Evolutionary conservation across 805 yeast species (phyloP), one percentile per base, ranked within the genome.

Genomic region (Teunomyces atbi): DNA sequence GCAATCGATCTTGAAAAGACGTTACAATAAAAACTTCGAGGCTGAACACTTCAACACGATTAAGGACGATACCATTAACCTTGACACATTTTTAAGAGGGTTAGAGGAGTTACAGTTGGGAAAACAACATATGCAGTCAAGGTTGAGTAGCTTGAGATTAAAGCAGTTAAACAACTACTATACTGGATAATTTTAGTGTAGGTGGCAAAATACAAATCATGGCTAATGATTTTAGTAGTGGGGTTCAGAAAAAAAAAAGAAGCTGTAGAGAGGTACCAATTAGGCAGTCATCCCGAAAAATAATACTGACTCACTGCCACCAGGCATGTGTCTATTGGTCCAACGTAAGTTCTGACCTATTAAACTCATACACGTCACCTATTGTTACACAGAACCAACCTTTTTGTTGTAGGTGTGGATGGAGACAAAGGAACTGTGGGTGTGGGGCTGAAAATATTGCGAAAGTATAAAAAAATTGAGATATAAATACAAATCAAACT

Each of bases 1-100:
- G 42, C 43, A 32, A 21, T 61, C 71, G 7, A 66, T 66, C 16
- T 49, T 66, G 27, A 64, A 62, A 44, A 61, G 52, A 38, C 59
- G 55, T 45, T 41, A 49, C 3, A 66, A 66, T 33, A 30, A 37
- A 7, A 66, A 66, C 41, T 62, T 45, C 38, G 57, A 54, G 12
- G 32, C 44, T 18, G 71, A 66, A 41, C 40, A 13, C 13, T 10
- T 19, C 3, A 38, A 43, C 21, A 37, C 34, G 1, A 16, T 38
- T n/a, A 26, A 44, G 20, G 45, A 48, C 16, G 54, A 51, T n/a
- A 20, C 21, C 11, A 12, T 37, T 10, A 45, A 46, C 21, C 26
- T 51, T n/a, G 44, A 48, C 13, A 19, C 21, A 7, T 51, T 48
- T 23, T 30, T 44, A 8, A 11, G 30, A 21, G 30, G 34, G 10